phyloP scores from a whole-genome alignment of 768 basidiomycete genomes.

The Suillus paluster region DNA sequence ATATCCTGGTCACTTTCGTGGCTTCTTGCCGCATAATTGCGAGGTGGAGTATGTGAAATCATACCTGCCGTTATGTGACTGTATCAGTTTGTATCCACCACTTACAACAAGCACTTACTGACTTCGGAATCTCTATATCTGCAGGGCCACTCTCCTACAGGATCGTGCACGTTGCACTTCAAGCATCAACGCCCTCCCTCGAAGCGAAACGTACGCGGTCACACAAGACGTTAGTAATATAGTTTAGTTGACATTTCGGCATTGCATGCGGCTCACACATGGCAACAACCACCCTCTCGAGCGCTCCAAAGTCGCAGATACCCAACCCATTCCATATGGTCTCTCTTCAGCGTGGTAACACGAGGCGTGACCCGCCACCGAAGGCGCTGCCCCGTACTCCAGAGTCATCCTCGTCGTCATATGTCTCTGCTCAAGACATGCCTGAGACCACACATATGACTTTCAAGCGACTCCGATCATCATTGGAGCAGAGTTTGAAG shows the following conservation, averaged over 20 bases:
- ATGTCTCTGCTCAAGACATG: conserved; percentile 31
- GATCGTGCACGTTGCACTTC: conserved; percentile 27
- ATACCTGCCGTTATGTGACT: background rate
- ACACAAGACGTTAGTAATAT: conserved; percentile 19
- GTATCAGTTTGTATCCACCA: background rate
- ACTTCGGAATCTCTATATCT: background rate
- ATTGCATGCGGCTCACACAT: conserved; percentile 43
- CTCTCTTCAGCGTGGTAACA: conserved; percentile 43
- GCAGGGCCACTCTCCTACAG: conserved; percentile 4
- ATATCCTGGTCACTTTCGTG: background rate
- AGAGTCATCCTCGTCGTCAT: conserved; percentile 40
- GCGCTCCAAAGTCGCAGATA: conserved; percentile 40
- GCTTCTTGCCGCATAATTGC: background rate
- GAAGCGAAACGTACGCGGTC: conserved; percentile 17
- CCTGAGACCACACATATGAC: conserved; percentile 52
- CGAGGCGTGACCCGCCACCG: conserved; percentile 36
- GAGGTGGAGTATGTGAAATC: background rate
- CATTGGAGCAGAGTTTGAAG: conserved; percentile 68
- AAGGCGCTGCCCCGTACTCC: conserved; percentile 47
- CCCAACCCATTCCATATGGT: conserved; percentile 52
- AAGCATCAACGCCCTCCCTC: conserved; percentile 12
- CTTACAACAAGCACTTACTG: background rate
- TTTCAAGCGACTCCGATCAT: conserved; percentile 67
- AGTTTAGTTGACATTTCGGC: conserved; percentile 23
- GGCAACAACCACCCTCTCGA: conserved; percentile 48